Conservation (phyloP, 2,329 filamentous ascomycete genomes). For the Phialemoniopsis sp. region DNA sequence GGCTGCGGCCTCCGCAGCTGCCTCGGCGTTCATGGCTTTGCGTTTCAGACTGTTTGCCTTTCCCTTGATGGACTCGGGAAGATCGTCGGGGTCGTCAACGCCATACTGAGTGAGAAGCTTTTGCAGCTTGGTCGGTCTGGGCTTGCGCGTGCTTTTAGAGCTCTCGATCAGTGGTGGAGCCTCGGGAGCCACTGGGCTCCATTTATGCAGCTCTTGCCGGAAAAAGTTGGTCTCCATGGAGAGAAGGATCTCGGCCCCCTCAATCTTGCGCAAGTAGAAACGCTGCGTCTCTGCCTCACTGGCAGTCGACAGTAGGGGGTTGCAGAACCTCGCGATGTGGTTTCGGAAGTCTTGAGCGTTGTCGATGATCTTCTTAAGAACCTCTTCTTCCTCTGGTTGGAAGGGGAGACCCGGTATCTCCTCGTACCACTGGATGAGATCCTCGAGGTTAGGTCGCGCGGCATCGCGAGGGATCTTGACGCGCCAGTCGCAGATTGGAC, state of each 20-base stretch:
- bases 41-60: constrained; percentile 72
- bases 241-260: constrained; percentile 90
- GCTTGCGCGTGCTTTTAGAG: constrained; percentile 90
- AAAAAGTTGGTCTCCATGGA: constrained; percentile 97
- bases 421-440: constrained; percentile 77
- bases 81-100: constrained; percentile 83
- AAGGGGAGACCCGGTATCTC: constrained; percentile 81
- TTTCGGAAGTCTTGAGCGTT: constrained; percentile 81
- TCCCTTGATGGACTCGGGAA: constrained; percentile 76
- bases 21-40: constrained; percentile 61
- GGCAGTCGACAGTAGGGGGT: constrained; percentile 73
- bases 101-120: constrained; percentile 88
- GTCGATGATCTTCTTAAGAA: constrained; percentile 80
- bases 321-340: constrained; percentile 77
- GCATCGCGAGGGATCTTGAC: constrained; percentile 96
- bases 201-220: constrained; percentile 90
- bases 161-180: constrained; percentile 81
- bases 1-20: constrained; percentile 33
- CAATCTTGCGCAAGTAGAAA: constrained; percentile 95
- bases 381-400: constrained; percentile 90
- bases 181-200: constrained; percentile 83
- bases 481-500: constrained; percentile 95
- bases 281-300: constrained; percentile 79
- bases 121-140: constrained; percentile 92
- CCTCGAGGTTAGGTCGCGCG: constrained; percentile 89